Conservation (phyloP, 257 asterid genomes). For the Leonotis leonurus region DNA sequence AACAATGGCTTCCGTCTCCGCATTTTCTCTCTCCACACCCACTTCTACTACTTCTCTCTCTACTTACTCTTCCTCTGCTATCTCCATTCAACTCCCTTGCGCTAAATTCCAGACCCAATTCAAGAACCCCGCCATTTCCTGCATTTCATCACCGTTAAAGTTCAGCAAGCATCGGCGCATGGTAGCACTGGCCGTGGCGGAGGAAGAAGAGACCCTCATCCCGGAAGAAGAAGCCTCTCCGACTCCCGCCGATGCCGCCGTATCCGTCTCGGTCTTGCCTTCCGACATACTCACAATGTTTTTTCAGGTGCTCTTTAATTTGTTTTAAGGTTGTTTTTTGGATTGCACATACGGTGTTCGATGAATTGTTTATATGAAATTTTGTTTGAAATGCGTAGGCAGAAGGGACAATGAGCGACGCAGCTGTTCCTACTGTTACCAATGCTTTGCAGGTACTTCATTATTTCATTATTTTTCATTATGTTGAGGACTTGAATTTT, state of each 20-base stretch:
- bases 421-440: slow-evolving; percentile 56
- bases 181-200: slow-evolving; percentile 34
- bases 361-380: slow-evolving; percentile 15
- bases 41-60: slow-evolving; percentile 16
- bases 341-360: slow-evolving; percentile 12
- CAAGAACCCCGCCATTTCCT: slow-evolving; percentile 16
- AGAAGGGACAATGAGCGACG: slow-evolving; percentile 68
- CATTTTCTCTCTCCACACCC: slow-evolving; percentile 30
- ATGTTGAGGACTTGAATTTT: too few species aligned
- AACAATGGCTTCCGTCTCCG: slow-evolving; percentile 50
- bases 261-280: slow-evolving; percentile 77
- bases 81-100: slow-evolving; percentile 18
- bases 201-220: slow-evolving; percentile 35
- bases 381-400: slow-evolving; percentile 40
- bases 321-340: too few species aligned
- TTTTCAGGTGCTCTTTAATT: slow-evolving; percentile 56
- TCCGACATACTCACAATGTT: slow-evolving; percentile 86
- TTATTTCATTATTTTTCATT: too few species aligned
- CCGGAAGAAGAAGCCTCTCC: slow-evolving; percentile 24
- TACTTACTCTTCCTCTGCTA: slow-evolving; percentile 11
- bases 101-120: slow-evolving; percentile 11
- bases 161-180: slow-evolving; percentile 13
- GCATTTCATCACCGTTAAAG: slow-evolving; percentile 17
- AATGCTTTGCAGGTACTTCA: slow-evolving; percentile 80
- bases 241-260: too few species aligned